These are phyloP conservation scores for Magnaporthales sp. DNA, from an alignment of 2,329 filamentous ascomycete species.

Conservation along the genomic window DNA sequence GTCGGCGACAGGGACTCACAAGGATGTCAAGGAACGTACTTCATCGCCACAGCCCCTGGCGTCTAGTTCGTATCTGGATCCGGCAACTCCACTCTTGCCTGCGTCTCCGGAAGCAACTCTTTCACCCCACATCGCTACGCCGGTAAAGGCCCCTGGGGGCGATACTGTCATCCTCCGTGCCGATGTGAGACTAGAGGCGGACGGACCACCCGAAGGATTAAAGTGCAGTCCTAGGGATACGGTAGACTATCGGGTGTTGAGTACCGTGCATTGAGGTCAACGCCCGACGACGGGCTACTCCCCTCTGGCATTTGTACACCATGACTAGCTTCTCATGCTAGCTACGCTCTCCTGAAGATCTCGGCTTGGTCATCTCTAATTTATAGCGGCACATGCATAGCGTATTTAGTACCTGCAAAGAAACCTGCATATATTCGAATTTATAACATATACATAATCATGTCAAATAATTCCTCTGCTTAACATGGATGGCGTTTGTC, in stretches of 20 bases:
- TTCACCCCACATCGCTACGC: not conserved
- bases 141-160: not conserved
- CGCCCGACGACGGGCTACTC: not conserved
- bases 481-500: not conserved
- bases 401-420: not conserved
- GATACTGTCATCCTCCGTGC: not conserved
- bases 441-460: not conserved
- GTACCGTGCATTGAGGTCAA: not conserved
- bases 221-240: not conserved
- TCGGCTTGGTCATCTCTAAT: not conserved
- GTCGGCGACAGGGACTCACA: conserved; percentile 16
- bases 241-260: not conserved
- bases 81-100: not conserved
- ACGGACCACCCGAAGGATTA: not conserved
- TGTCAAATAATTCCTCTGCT: not conserved
- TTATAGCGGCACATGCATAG: not conserved
- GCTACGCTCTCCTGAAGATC: not conserved
- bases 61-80: not conserved
- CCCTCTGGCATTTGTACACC: not conserved
- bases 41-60: not conserved
- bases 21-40: conserved; percentile 10
- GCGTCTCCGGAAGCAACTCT: not conserved
- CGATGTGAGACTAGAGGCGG: not conserved
- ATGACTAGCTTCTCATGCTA: not conserved
- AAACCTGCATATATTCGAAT: not conserved